Evolutionary conservation across 73 alveolate species (phyloP).

Genomic region (Paramecium octaurelia): DNA sequence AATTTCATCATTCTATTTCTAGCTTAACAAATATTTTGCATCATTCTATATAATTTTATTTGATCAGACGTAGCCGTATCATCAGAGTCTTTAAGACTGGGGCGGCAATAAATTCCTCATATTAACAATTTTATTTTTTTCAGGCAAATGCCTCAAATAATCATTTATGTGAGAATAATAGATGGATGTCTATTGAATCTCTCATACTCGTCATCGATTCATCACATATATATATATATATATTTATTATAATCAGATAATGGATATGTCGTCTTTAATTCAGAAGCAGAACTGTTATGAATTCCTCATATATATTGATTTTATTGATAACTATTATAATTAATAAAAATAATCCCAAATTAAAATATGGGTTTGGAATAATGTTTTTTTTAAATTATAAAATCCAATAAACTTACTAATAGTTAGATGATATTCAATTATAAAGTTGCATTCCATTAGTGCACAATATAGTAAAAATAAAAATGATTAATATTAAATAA

Average conservation of each 20-base stretch:
- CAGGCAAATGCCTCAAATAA: slow-evolving; percentile 49
- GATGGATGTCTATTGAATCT: slow-evolving; percentile 8
- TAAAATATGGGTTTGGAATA: background rate
- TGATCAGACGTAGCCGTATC: slow-evolving; percentile 45
- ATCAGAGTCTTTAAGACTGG: slow-evolving; percentile 11
- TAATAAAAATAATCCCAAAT: background rate
- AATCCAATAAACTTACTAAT: background rate
- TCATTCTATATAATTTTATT: background rate
- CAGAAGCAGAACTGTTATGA: slow-evolving; percentile 34
- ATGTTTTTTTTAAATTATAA: background rate
- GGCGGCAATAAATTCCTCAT: slow-evolving; percentile 37
- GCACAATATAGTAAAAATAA: background rate
- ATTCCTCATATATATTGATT: background rate
- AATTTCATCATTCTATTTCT: background rate
- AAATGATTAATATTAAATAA: background rate
- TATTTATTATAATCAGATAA: background rate
- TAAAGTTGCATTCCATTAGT: background rate
- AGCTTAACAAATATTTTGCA: slow-evolving; percentile 22
- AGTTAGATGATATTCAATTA: background rate
- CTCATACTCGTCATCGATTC: slow-evolving; percentile 46
- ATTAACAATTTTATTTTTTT: background rate
- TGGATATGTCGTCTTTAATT: background rate
- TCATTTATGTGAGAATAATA: slow-evolving; percentile 1
- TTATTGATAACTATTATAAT: background rate
- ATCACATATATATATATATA: background rate